phyloP scores from a whole-genome alignment of 441 rosid genomes.

The Populus tomentosa region DNA sequence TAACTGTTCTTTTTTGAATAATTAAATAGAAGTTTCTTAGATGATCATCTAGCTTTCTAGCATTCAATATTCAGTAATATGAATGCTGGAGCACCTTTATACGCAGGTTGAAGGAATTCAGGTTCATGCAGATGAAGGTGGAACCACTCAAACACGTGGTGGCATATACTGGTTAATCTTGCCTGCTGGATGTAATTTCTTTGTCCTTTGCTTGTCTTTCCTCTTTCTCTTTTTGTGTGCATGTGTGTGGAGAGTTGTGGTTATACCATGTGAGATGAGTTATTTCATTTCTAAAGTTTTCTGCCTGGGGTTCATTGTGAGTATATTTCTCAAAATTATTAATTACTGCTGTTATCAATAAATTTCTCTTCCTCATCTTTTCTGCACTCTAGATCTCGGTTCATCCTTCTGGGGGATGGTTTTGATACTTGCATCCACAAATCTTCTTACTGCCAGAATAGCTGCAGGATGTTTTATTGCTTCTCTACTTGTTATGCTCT shows the following conservation, averaged over 20 bases:
- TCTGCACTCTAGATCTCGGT: constrained; percentile 62
- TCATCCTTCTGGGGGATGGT: constrained; percentile 99
- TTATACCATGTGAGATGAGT: not conserved
- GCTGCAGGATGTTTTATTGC: constrained; percentile 81
- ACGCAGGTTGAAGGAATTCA: constrained; percentile 86
- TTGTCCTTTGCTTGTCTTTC: not conserved
- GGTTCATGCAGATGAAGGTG: constrained; percentile 92
- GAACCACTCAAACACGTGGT: constrained; percentile 80
- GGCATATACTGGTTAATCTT: constrained; percentile 88
- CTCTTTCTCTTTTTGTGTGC: not conserved
- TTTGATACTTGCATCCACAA: constrained; percentile 86
- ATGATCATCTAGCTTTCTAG: not conserved
- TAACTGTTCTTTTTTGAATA: constrained; percentile 14
- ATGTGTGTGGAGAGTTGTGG: constrained; percentile 34
- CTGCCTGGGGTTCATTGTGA: not conserved
- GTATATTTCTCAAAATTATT: constrained; percentile 6
- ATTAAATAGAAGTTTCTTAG: not conserved
- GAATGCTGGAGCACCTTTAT: constrained; percentile 18
- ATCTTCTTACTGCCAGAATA: constrained; percentile 74
- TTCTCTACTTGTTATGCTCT: constrained; percentile 72
- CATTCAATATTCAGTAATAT: not conserved
- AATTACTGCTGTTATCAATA: not conserved
- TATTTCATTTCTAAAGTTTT: constrained; percentile 2
- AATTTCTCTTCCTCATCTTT: not conserved
- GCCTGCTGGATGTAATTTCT: constrained; percentile 87